Percentiles rank a stretch among this genome's conserved stretches.
Conservation (phyloP, 1,284 basidiomycete genomes). For the Trichosporon ovoides region DNA sequence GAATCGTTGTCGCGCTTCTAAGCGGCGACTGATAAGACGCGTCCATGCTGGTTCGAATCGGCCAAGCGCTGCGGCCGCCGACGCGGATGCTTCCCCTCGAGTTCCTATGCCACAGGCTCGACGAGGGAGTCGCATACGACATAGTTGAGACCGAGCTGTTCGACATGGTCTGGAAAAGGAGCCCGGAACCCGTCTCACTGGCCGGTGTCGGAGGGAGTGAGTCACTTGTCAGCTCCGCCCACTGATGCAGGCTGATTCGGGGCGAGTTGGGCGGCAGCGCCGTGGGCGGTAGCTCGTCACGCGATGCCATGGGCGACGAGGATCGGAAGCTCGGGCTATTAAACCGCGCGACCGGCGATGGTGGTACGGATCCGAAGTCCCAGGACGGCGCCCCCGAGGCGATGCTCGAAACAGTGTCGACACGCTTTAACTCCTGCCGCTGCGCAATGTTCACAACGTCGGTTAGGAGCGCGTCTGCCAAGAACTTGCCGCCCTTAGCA, state of each 20-base stretch:
- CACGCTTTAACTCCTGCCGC: constrained; percentile 40
- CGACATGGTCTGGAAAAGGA: background rate
- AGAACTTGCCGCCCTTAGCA: constrained; percentile 30
- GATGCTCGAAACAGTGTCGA: constrained; percentile 32
- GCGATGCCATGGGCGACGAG: background rate
- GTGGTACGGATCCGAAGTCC: constrained; percentile 38
- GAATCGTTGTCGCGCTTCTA: background rate
- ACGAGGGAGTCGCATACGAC: background rate
- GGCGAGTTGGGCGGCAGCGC: constrained; percentile 22
- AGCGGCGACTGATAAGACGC: background rate
- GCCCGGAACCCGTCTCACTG: background rate
- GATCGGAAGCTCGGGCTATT: constrained; percentile 12
- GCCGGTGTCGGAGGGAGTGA: constrained; percentile 18
- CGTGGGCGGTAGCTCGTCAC: background rate
- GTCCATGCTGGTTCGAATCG: background rate
- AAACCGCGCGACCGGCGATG: constrained; percentile 25
- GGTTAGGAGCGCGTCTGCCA: constrained; percentile 34
- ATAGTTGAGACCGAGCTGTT: background rate
- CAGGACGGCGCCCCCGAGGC: constrained; percentile 36
- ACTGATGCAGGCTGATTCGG: constrained; percentile 32
- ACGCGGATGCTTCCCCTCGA: constrained; percentile 1
- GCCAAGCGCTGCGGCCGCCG: background rate
- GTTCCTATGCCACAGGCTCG: constrained; percentile 1
- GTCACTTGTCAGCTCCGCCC: constrained; percentile 32
- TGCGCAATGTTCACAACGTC: constrained; percentile 28